Conservation (phyloP, 1,284 basidiomycete genomes). For the Apiotrichum veenhuisii region DNA sequence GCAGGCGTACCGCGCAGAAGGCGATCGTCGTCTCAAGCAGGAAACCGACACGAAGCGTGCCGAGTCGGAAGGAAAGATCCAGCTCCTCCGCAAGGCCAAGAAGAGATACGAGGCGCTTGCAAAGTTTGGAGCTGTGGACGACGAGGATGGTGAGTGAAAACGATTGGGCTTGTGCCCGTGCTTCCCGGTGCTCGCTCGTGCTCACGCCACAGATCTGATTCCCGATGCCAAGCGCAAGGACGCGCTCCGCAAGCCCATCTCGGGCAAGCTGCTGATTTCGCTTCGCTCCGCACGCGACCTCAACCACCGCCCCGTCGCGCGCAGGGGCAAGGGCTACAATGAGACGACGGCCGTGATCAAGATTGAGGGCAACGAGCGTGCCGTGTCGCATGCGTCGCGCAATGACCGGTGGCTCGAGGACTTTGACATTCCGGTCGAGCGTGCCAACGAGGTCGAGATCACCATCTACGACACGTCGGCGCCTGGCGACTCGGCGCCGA, state of each 20-base stretch:
- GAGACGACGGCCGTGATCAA: conserved; percentile 94
- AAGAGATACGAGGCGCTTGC: conserved; percentile 96
- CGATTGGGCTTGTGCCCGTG: neutral
- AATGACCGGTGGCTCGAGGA: conserved; percentile 97
- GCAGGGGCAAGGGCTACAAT: conserved; percentile 67
- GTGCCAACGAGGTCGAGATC: conserved; percentile 97
- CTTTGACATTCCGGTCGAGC: conserved; percentile 94
- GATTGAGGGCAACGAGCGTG: conserved; percentile 91
- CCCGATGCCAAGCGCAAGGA: conserved; percentile 86
- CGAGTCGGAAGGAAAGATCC: conserved; percentile 95
- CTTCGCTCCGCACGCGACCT: conserved; percentile 87
- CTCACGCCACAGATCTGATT: conserved; percentile 35
- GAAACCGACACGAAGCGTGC: conserved; percentile 92
- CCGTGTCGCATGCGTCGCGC: conserved; percentile 84
- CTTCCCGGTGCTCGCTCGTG: neutral
- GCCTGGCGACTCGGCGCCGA: conserved; percentile 74
- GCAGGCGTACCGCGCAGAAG: conserved; percentile 86
- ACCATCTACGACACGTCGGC: conserved; percentile 91
- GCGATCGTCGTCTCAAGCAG: conserved; percentile 84
- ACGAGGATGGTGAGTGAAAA: conserved; percentile 62
- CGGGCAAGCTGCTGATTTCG: conserved; percentile 86
- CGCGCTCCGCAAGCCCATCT: conserved; percentile 85
- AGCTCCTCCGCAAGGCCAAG: conserved; percentile 83
- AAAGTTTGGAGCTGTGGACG: conserved; percentile 79
- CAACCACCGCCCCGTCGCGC: conserved; percentile 80